Evolutionary conservation across 441 rosid species (phyloP), one percentile per base, ranked within the genome.

Genomic region (Adansonia rubrostipa): DNA sequence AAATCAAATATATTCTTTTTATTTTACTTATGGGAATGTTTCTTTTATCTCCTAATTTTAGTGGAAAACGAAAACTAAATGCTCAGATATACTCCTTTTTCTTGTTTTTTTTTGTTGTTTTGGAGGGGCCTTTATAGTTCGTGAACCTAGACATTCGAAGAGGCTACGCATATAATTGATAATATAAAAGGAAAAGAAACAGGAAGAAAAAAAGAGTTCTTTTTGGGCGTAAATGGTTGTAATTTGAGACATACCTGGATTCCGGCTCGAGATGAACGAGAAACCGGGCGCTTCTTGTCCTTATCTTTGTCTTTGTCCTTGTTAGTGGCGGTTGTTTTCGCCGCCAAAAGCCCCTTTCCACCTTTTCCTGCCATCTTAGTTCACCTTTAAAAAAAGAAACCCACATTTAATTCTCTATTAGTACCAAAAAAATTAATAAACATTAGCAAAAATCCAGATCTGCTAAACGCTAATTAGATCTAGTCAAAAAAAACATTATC

Each of bases 201-300:
- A 6, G 9, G 15, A 64, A 56, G 1, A 73, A 5, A 4, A 56
- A 62, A 44, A 2, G 3, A 4, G 0, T 8, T 6, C 3, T 20
- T n/a, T 61, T 19, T 11, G 58, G 65, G 6, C 9, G 2, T 9
- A 63, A 9, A 15, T 20, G 50, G 60, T 14, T 1, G 7, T 9
- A 5, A 2, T 3, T 0, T 3, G 51, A 51, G 2, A 20, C 7
- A 13, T 70, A 95, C 97, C 94, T 92, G 98, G 67, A 95, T 91
- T 11, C 98, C 99, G 14, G 99, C 99, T 73, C 99, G 99, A 75
- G 99, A 93, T 45, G 99, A 95, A 50, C 99, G 89, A 78, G 99
- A 93, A 53, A 85, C 80, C 0, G 97, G 96, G 57, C 87, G 87
- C 86, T 92, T 95, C 95, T 95, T 95, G 75, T 91, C 91, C 80